phyloP scores from a whole-genome alignment of 495 filamentous ascomycete species.

The Immersiella caudata region DNA sequence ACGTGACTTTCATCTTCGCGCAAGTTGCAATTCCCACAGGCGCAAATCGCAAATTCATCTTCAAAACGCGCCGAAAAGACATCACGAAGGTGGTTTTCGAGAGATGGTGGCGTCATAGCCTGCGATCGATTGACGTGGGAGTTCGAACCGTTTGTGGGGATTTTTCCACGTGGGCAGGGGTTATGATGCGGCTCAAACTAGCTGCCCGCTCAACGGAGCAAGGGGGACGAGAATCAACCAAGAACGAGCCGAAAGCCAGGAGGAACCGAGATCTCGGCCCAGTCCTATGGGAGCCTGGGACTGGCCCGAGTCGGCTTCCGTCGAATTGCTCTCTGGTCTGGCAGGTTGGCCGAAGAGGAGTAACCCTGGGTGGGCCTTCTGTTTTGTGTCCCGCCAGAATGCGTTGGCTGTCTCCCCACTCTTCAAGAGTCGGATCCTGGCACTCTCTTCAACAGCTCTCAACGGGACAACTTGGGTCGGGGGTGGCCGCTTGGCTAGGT shows the following conservation, averaged over 20 bases:
- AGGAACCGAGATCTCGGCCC: conserved; percentile 13
- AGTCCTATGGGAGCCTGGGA: conserved; percentile 12
- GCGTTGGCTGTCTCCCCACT: not conserved
- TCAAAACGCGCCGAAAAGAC: conserved; percentile 29
- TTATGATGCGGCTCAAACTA: conserved; percentile 33
- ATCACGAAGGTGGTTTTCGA: conserved; percentile 29
- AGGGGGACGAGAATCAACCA: not conserved
- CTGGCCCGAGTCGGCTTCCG: not conserved
- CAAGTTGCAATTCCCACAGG: conserved; percentile 5
- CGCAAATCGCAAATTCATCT: conserved; percentile 12
- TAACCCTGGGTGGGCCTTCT: not conserved
- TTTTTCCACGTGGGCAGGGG: conserved; percentile 29
- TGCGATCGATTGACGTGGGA: conserved; percentile 16
- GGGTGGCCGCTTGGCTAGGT: not conserved
- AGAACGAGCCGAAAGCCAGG: conserved; percentile 5
- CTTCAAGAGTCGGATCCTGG: not conserved
- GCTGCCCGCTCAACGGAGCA: not conserved
- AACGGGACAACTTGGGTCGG: not conserved
- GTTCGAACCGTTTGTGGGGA: conserved; percentile 31
- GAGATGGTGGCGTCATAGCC: conserved; percentile 36
- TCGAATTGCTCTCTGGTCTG: not conserved
- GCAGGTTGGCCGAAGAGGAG: not conserved
- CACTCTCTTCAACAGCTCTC: not conserved
- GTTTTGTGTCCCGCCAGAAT: not conserved
- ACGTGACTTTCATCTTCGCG: not conserved